Conservation (phyloP, 2,329 filamentous ascomycete species). For the Cercospora sojina region DNA sequence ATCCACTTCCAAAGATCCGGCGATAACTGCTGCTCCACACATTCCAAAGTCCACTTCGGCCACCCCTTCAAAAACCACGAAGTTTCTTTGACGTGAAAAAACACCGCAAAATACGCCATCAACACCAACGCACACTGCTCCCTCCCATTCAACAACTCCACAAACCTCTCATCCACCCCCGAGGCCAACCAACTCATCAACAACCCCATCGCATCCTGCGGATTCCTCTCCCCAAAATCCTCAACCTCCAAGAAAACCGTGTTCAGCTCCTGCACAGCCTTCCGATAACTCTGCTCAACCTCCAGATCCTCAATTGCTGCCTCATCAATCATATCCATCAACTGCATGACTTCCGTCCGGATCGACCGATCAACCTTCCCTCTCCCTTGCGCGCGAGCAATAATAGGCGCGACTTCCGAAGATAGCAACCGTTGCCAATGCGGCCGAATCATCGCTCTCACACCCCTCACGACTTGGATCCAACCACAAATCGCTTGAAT, state of each 20-base stretch:
- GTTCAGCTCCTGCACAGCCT: conserved; percentile 19
- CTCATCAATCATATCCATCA: conserved; percentile 13
- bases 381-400: neutral
- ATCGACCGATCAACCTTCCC: conserved; percentile 3
- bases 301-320: neutral
- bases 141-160: conserved; percentile 16
- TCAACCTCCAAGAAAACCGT: conserved; percentile 13
- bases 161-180: neutral
- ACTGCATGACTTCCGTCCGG: conserved; percentile 11
- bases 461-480: conserved; percentile 21
- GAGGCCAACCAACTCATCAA: neutral
- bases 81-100: conserved; percentile 14
- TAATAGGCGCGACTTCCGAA: conserved; percentile 20
- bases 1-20: conserved; percentile 15
- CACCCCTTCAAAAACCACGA: conserved; percentile 20
- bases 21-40: conserved; percentile 10
- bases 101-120: conserved; percentile 19
- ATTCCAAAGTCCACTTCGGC: conserved; percentile 20
- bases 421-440: conserved; percentile 18
- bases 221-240: neutral
- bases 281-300: conserved; percentile 3
- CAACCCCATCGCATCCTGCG: neutral
- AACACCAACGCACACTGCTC: conserved; percentile 18
- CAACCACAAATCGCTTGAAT: conserved; percentile 18
- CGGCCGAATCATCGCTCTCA: conserved; percentile 11